These are phyloP conservation scores for Termitomyces sp. DNA, from an alignment of 768 basidiomycete species.

Conservation along the genomic window DNA sequence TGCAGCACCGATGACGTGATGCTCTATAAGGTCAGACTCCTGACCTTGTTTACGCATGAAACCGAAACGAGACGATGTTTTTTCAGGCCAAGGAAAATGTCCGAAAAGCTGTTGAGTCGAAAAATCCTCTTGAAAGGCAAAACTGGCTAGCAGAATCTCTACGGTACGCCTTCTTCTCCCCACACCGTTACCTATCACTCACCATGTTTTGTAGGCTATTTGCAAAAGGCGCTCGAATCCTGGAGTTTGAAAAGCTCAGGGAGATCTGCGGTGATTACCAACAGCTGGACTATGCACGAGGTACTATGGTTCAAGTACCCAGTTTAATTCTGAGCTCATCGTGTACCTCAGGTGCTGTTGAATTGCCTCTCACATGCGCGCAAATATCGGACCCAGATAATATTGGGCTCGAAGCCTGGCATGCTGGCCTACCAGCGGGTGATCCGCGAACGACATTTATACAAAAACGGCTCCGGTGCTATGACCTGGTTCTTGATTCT, in stretches of 20 bases:
- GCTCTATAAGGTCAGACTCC: constrained; percentile 76
- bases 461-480: constrained; percentile 67
- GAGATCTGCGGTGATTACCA: constrained; percentile 92
- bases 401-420: constrained; percentile 75
- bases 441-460: constrained; percentile 58
- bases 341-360: constrained; percentile 62
- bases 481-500: constrained; percentile 81
- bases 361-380: constrained; percentile 83
- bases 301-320: constrained; percentile 29
- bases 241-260: constrained; percentile 79
- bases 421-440: constrained; percentile 48
- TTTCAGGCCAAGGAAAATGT: constrained; percentile 88
- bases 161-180: constrained; percentile 44
- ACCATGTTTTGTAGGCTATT: constrained; percentile 57
- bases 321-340: neutral
- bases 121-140: constrained; percentile 68
- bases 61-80: neutral
- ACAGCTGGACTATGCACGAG: constrained; percentile 77
- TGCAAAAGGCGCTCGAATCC: constrained; percentile 79
- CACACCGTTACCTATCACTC: neutral
- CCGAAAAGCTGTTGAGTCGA: constrained; percentile 82
- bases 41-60: neutral
- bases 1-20: constrained; percentile 98
- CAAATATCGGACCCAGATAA: constrained; percentile 72
- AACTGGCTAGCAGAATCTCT: constrained; percentile 85